Evolutionary conservation across 768 basidiomycete genomes (phyloP), one percentile per base, ranked within the genome.

Genomic region (Hortiboletus campestris): DNA sequence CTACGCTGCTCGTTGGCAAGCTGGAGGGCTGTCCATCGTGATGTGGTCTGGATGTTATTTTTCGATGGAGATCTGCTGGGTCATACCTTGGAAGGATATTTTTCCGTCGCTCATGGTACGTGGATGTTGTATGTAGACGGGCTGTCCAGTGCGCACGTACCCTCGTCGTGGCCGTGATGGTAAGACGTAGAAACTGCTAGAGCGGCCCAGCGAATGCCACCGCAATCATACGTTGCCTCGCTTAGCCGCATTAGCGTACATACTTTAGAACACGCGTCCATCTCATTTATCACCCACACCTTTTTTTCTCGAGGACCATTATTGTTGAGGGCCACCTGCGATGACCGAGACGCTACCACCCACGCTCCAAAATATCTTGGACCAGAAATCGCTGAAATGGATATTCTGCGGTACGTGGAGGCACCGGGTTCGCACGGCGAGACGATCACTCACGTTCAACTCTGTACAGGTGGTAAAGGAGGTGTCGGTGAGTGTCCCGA

Each of bases 371-470:
- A 98, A 97, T 69, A 78, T 99, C 46, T 76, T 99, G 31, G 95
- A 98, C 72, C 96, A 99, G 75, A 86, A 82, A 62, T 85, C 86
- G 22, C 75, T 98, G 57, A 97, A 98, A 72, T 99, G 96, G 96
- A 98, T 99, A 68, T 99, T 99, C 70, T 98, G 97, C 68, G 96
- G 96, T 84, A 73, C 56, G 89, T 82, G 31, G 56, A 55, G 47
- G 34, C 47, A 25, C 51, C 59, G 46, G 58, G 20, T 52, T 39
- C 60, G 44, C 35, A 42, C 40, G 48, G 51, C 57, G 49, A 40
- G 6, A 53, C 49, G 55, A 62, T 54, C 55, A 11, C 60, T 66
- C 46, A 59, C 39, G 35, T 46, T 41, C 40, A 19, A 51, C 46
- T 53, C 54, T 12, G 29, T 45, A 35, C 66, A 97, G 94, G 95